phyloP scores from a whole-genome alignment of 345 rosid genomes.

The Salix exigua region DNA sequence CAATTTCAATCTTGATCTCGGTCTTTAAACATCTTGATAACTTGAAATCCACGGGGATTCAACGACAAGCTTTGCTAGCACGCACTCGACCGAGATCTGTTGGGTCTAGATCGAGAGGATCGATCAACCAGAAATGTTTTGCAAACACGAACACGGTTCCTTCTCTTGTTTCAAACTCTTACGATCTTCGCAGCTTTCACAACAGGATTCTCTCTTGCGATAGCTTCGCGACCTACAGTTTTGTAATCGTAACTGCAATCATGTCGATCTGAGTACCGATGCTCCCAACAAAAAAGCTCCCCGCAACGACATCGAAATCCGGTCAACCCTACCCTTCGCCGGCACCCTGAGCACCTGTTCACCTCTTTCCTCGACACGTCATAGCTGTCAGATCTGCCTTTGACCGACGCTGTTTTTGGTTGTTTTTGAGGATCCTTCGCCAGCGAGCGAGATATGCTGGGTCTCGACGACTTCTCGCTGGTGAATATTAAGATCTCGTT shows the following conservation, averaged over 20 bases:
- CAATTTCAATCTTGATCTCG: constrained; percentile 10
- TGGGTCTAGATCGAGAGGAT: constrained; percentile 10
- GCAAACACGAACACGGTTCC: background rate
- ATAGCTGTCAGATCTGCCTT: background rate
- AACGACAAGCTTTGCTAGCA: background rate
- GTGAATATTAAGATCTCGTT: constrained; percentile 44
- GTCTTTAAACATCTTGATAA: background rate
- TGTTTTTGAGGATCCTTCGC: background rate
- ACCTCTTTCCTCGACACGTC: constrained; percentile 51
- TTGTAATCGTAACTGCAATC: constrained; percentile 92
- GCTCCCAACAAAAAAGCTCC: constrained; percentile 87
- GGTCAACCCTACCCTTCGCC: constrained; percentile 85
- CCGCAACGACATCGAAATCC: constrained; percentile 97
- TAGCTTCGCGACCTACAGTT: constrained; percentile 85
- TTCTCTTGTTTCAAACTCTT: constrained; percentile 42
- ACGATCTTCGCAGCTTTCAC: constrained; percentile 95
- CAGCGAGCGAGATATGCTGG: constrained; percentile 34
- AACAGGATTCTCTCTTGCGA: constrained; percentile 88
- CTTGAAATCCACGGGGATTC: background rate
- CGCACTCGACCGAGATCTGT: constrained; percentile 2
- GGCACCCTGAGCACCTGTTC: constrained; percentile 85
- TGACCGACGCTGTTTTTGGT: background rate
- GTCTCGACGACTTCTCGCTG: constrained; percentile 48
- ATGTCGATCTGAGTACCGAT: constrained; percentile 92
- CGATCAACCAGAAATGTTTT: constrained; percentile 5